These are phyloP conservation scores for Trichomonas gallinae DNA, from an alignment of 208 protist species.

Conservation along the genomic window DNA sequence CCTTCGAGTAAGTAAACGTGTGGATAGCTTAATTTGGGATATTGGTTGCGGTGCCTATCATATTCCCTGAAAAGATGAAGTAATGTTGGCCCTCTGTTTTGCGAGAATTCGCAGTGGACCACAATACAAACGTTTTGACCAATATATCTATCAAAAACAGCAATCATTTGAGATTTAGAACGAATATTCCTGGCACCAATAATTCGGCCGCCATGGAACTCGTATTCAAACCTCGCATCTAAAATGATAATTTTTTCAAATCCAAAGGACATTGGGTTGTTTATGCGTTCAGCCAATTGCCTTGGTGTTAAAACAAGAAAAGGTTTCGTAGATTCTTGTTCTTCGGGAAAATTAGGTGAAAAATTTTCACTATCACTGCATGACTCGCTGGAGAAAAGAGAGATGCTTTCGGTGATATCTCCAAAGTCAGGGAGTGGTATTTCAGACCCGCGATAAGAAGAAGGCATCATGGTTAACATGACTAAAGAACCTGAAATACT, in stretches of 20 bases:
- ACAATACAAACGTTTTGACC: slow-evolving; percentile 18
- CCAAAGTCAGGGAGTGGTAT: neutral
- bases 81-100: slow-evolving; percentile 22
- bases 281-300: neutral
- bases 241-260: neutral
- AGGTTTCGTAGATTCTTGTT: neutral
- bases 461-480: too few species aligned
- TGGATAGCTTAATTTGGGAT: slow-evolving; percentile 22
- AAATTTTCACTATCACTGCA: neutral
- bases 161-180: neutral
- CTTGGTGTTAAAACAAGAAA: neutral
- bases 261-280: neutral
- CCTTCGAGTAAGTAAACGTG: slow-evolving; percentile 27
- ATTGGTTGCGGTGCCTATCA: slow-evolving; percentile 12
- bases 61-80: neutral
- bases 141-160: neutral
- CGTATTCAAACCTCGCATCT: neutral
- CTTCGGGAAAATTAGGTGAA: neutral
- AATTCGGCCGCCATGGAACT: neutral
- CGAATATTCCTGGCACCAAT: neutral
- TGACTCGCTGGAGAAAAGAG: neutral
- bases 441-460: neutral
- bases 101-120: slow-evolving; percentile 33
- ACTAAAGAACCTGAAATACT: too few species aligned
- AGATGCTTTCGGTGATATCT: neutral